These are phyloP conservation scores for Pleurotus sapidus DNA, from an alignment of 768 basidiomycete genomes.

Conservation along the genomic window DNA sequence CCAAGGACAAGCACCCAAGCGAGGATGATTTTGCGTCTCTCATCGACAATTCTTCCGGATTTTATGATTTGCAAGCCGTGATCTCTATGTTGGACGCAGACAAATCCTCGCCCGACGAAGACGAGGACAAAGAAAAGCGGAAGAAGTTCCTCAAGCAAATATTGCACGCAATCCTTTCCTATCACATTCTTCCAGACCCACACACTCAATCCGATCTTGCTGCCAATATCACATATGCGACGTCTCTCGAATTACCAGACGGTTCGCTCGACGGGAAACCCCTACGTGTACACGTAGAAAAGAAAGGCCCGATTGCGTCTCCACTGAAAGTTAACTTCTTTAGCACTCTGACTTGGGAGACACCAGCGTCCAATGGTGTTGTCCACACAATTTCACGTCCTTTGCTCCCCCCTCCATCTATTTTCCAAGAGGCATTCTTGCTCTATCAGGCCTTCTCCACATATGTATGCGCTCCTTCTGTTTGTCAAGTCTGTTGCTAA, in stretches of 20 bases:
- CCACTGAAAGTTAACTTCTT: slow-evolving; percentile 41
- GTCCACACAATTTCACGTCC: slow-evolving; percentile 56
- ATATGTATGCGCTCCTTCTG: slow-evolving; percentile 29
- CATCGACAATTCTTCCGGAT: slow-evolving; percentile 8
- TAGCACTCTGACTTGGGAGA: slow-evolving; percentile 31
- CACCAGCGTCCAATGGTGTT: slow-evolving; percentile 12
- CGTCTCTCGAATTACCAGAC: slow-evolving; percentile 34
- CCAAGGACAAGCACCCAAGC: slow-evolving; percentile 19
- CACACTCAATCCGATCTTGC: slow-evolving; percentile 36
- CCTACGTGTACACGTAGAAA: slow-evolving; percentile 38
- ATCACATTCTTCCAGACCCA: slow-evolving; percentile 48
- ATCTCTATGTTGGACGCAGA: slow-evolving; percentile 32
- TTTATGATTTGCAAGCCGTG: slow-evolving; percentile 22
- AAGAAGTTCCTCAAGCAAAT: slow-evolving; percentile 57
- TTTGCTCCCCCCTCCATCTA: slow-evolving; percentile 50
- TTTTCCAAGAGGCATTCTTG: slow-evolving; percentile 46
- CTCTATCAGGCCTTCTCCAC: slow-evolving; percentile 42
- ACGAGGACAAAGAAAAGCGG: slow-evolving; percentile 41
- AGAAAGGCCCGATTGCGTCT: slow-evolving; percentile 24
- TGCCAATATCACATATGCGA: slow-evolving; percentile 53
- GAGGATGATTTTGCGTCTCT: neutral
- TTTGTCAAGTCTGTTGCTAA: too few relatives aligned
- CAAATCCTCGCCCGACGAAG: slow-evolving; percentile 28
- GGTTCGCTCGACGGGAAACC: slow-evolving; percentile 42
- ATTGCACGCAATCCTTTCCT: slow-evolving; percentile 50